Evolutionary conservation across 1,284 basidiomycete species (phyloP), one percentile per base, ranked within the genome.

Genomic region (Ceratobasidium sp.): DNA sequence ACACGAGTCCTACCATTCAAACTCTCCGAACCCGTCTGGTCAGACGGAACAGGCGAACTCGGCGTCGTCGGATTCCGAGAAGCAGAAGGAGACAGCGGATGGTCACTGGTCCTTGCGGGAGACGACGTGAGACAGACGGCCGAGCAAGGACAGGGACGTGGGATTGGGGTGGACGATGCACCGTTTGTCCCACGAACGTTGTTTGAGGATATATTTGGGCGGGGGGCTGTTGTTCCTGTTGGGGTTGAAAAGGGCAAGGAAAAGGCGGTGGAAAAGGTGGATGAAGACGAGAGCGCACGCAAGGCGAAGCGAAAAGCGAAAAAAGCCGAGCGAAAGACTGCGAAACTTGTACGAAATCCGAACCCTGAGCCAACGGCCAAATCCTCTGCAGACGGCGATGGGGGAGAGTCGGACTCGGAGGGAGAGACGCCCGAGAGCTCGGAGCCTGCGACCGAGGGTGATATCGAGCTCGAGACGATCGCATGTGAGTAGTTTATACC

Each of bases 191-290:
- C 85, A 78, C 87, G 88, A 79, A 92, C 93, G 18, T 84, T 96
- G 6, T 94, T 96, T 84, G 92, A 94, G 81, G 94, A 96, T 81
- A 92, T 96, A 79, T 96, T 96, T 81, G 95, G 94, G 65, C 86
- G 88, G 77, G 89, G 92, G 54, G 90, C 90, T 14, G 88, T 94
- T 79, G 80, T 52, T 5, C n/a, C 75, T 18, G 66, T 5, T 35
- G 5, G 48, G 44, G 3, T 38, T 41, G 23, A 46, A 30, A 50
- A 70, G 66, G 54, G 38, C 27, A 70, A 77, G 41, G 41, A 16
- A n/a, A 55, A 69, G 33, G 81, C 80, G 48, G 83, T 81, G 48
- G 82, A 80, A 10, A n/a, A 44, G 30, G 62, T 48, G 23, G n/a
- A 54, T 81, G 82, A 6, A 80, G 78, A 10, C 82, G 81, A 23